phyloP scores from a whole-genome alignment of 768 basidiomycete genomes.

The Xerocomus spinulosus region DNA sequence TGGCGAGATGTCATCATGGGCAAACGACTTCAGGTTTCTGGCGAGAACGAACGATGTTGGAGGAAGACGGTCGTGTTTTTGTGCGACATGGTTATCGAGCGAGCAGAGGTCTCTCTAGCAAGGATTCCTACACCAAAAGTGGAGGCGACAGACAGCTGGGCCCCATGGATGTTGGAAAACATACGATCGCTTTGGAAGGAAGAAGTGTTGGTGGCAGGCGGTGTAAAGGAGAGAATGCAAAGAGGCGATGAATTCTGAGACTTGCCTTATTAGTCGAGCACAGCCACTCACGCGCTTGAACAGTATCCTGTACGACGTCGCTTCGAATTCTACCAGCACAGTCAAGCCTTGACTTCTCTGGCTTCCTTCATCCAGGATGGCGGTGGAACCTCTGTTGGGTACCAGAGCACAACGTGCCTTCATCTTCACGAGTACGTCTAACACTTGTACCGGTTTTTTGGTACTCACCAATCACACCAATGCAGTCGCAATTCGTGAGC shows the following conservation, averaged over 20 bases:
- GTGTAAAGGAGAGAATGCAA: constrained; percentile 43
- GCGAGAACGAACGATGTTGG: constrained; percentile 49
- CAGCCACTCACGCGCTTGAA: constrained; percentile 13
- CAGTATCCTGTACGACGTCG: background rate
- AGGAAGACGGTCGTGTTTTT: constrained; percentile 35
- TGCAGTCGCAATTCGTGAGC: constrained; percentile 59
- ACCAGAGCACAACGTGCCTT: constrained; percentile 72
- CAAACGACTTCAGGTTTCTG: constrained; percentile 40
- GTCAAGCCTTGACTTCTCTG: constrained; percentile 9
- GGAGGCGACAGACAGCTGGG: constrained; percentile 22
- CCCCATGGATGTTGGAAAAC: constrained; percentile 32
- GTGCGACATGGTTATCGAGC: constrained; percentile 36
- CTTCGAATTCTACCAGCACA: constrained; percentile 8
- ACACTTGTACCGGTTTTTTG: background rate
- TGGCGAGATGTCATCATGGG: constrained; percentile 58
- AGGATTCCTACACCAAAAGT: background rate
- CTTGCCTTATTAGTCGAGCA: constrained; percentile 1
- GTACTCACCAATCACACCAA: constrained; percentile 4
- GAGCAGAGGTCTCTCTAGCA: constrained; percentile 27
- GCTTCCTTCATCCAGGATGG: constrained; percentile 43
- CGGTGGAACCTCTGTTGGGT: constrained; percentile 64
- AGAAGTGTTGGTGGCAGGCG: constrained; percentile 47
- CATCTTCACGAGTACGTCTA: constrained; percentile 59
- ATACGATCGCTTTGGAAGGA: constrained; percentile 59
- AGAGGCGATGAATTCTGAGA: constrained; percentile 46